phyloP scores from a whole-genome alignment of 805 yeast species.

The Ogataea pilisensis region DNA sequence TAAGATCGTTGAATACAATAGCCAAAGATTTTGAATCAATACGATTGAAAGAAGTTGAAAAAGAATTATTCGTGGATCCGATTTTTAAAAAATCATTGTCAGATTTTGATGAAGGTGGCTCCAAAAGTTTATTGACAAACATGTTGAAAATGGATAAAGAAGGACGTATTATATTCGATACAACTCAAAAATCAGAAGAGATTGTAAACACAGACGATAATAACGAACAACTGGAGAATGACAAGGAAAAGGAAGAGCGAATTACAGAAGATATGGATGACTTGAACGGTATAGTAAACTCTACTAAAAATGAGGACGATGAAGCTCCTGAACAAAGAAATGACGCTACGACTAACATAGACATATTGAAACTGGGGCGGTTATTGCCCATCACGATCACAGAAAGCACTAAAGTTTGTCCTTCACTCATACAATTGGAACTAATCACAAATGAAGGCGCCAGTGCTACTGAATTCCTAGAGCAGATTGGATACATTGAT shows the following conservation, averaged over 20 bases:
- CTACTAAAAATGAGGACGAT: slow-evolving; percentile 1
- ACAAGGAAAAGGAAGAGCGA: background rate
- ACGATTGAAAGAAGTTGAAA: slow-evolving; percentile 42
- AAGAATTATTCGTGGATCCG: slow-evolving; percentile 49
- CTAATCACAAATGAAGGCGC: slow-evolving; percentile 26
- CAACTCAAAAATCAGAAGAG: slow-evolving; percentile 29
- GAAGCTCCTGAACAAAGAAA: background rate
- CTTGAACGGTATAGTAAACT: background rate
- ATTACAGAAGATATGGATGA: background rate
- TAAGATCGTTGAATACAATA: slow-evolving; percentile 29
- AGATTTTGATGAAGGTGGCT: slow-evolving; percentile 62
- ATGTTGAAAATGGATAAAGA: slow-evolving; percentile 42
- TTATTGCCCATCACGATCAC: slow-evolving; percentile 22
- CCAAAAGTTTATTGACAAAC: slow-evolving; percentile 48
- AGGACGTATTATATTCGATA: slow-evolving; percentile 49
- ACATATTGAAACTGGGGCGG: slow-evolving; percentile 9
- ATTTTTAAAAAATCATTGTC: slow-evolving; percentile 53
- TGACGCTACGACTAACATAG: background rate
- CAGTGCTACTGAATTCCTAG: slow-evolving; percentile 23
- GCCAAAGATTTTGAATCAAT: slow-evolving; percentile 38
- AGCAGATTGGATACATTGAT: slow-evolving; percentile 22
- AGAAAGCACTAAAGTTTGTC: slow-evolving; percentile 49
- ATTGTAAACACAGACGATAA: slow-evolving; percentile 6
- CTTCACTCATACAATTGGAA: slow-evolving; percentile 62
- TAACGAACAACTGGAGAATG: background rate